A percentile compares a stretch with the other conserved stretches of the same genome.
Evolutionary conservation across 2,329 filamentous ascomycete species (phyloP).

Genomic region (Fusarium brachygibbosum): DNA sequence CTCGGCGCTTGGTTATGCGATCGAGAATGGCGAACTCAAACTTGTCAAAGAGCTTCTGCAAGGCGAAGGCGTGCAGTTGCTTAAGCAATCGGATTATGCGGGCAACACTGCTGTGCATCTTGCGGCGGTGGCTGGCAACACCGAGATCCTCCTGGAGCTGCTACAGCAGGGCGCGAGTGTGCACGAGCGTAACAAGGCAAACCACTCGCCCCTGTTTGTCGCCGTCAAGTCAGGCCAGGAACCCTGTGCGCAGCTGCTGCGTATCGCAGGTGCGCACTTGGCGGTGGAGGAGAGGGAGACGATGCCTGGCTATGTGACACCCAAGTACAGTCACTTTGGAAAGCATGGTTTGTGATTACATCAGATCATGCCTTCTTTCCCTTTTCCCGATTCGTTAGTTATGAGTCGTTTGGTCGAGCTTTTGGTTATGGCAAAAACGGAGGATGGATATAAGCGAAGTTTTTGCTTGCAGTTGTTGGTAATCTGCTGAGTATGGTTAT

Average conservation of each 20-base stretch:
- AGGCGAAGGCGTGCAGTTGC: constrained; percentile 73
- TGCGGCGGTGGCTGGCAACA: constrained; percentile 67
- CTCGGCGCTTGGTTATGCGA: constrained; percentile 83
- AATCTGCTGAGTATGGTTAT: constrained; percentile 1
- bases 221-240: constrained; percentile 70
- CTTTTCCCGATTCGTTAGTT: neutral
- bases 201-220: constrained; percentile 75
- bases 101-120: constrained; percentile 79
- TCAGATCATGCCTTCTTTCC: neutral
- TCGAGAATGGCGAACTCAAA: constrained; percentile 76
- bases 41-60: constrained; percentile 76
- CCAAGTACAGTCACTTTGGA: constrained; percentile 34
- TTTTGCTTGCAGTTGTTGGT: neutral
- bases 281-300: constrained; percentile 59
- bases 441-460: constrained; percentile 12
- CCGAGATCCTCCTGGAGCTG: constrained; percentile 70
- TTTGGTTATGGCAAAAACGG: constrained; percentile 19
- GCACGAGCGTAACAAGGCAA: constrained; percentile 73
- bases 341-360: constrained; percentile 19
- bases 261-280: constrained; percentile 71
- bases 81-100: constrained; percentile 83
- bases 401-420: neutral
- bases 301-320: constrained; percentile 43
- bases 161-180: constrained; percentile 74
- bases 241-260: constrained; percentile 67